These are phyloP conservation scores for Ceratocystis ficicola DNA, from an alignment of 2,329 filamentous ascomycete genomes.

Conservation along the genomic window DNA sequence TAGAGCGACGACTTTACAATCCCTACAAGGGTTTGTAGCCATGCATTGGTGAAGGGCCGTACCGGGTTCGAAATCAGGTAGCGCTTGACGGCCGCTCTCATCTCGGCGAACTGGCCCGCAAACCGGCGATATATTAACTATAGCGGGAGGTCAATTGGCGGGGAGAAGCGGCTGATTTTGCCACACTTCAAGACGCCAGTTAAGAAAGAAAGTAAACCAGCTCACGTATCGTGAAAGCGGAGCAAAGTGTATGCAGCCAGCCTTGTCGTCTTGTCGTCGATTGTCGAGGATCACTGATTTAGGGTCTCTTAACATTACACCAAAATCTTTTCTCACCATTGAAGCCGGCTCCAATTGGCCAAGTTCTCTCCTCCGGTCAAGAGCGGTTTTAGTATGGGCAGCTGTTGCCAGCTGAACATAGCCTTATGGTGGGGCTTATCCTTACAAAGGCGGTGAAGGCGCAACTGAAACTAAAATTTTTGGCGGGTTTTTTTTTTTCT, in stretches of 20 bases:
- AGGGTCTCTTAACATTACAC: slow-evolving; percentile 10
- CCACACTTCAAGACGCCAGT: slow-evolving; percentile 9
- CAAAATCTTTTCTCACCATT: slow-evolving; percentile 17
- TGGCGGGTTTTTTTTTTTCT: slow-evolving; percentile 19
- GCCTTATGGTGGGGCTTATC: slow-evolving; percentile 14
- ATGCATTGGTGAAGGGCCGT: slow-evolving; percentile 7
- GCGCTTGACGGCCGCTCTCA: slow-evolving; percentile 24
- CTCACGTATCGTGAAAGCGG: slow-evolving; percentile 7
- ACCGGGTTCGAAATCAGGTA: slow-evolving; percentile 23
- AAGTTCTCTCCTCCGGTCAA: too few relatives aligned
- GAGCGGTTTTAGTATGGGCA: not conserved
- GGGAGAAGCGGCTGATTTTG: not conserved
- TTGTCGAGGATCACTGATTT: slow-evolving; percentile 18
- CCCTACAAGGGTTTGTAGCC: slow-evolving; percentile 1
- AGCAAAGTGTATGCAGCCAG: slow-evolving; percentile 14
- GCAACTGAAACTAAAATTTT: slow-evolving; percentile 23
- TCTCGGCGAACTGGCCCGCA: slow-evolving; percentile 22
- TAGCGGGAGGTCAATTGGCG: slow-evolving; percentile 12
- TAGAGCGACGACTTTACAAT: not conserved
- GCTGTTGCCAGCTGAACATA: not conserved
- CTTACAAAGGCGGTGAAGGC: slow-evolving; percentile 20
- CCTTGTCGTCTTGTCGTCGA: slow-evolving; percentile 14
- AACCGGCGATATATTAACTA: slow-evolving; percentile 17
- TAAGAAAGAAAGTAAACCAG: not conserved
- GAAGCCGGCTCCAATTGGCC: not conserved